A percentile compares a stretch with the other conserved stretches of the same genome.
These are phyloP conservation scores for Picochlorum sp. DNA, from an alignment of 139 green algal genomes.

Conservation along the genomic window DNA sequence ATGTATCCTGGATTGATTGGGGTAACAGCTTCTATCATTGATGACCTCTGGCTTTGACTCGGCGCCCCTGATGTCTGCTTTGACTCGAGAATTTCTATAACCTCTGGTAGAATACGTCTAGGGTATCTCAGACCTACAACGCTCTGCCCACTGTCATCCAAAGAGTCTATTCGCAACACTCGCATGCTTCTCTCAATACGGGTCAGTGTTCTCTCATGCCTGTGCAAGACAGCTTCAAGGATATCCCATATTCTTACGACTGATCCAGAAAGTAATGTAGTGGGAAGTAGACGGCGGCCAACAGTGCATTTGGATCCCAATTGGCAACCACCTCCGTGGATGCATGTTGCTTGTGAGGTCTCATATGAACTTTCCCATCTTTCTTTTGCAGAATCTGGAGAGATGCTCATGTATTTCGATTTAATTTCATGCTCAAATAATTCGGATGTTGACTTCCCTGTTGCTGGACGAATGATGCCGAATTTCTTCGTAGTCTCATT, in stretches of 20 bases:
- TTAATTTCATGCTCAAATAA: constrained; percentile 70
- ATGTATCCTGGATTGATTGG: constrained; percentile 35
- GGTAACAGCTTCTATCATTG: constrained; percentile 27
- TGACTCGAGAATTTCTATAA: too few species aligned
- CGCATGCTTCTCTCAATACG: constrained; percentile 57
- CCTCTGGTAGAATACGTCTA: constrained; percentile 47
- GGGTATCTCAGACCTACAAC: constrained; percentile 2
- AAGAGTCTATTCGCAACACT: constrained; percentile 49
- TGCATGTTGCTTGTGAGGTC: constrained; percentile 41
- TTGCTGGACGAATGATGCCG: constrained; percentile 53
- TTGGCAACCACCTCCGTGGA: constrained; percentile 57
- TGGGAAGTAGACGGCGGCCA: constrained; percentile 42
- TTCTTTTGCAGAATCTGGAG: constrained; percentile 34
- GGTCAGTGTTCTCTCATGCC: constrained; percentile 44
- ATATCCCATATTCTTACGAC: constrained; percentile 69
- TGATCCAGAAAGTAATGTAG: constrained; percentile 57
- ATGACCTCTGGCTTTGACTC: too few species aligned
- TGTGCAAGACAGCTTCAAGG: constrained; percentile 58
- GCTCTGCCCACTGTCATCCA: constrained; percentile 6
- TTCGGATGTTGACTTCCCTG: constrained; percentile 60
- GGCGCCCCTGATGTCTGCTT: too few species aligned
- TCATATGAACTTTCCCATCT: constrained; percentile 54
- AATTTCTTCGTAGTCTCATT: constrained; percentile 3
- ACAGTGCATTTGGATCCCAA: constrained; percentile 45
- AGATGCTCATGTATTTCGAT: constrained; percentile 44